These are phyloP conservation scores for Pilaira anomala DNA, from an alignment of 192 early-diverging fungal genomes.

Conservation along the genomic window DNA sequence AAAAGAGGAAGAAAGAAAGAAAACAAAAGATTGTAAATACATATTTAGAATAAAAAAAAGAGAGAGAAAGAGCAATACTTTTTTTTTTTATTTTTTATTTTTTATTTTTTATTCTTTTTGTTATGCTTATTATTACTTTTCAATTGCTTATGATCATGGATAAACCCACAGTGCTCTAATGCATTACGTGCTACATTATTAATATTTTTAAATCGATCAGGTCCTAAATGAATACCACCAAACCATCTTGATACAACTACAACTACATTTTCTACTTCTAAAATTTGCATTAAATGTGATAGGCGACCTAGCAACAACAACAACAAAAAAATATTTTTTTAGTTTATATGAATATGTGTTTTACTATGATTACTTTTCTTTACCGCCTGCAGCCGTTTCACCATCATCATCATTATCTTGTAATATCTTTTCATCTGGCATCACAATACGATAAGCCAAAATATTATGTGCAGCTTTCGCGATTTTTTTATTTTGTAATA, in stretches of 20 bases:
- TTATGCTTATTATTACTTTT: conserved; percentile 17
- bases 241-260: conserved; percentile 88
- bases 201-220: conserved; percentile 90
- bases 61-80: conserved; percentile 5
- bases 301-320: conserved; percentile 47
- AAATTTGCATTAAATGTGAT: conserved; percentile 75
- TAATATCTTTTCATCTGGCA: conserved; percentile 46
- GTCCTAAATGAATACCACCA: conserved; percentile 62
- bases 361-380: too few species aligned
- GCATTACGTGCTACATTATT: conserved; percentile 76
- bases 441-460: conserved; percentile 76
- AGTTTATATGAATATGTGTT: not conserved
- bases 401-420: conserved; percentile 95
- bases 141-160: conserved; percentile 25
- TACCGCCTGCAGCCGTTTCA: conserved; percentile 86
- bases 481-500: conserved; percentile 70
- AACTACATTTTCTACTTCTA: conserved; percentile 67
- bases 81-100: conserved; percentile 18
- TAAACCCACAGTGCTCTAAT: conserved; percentile 64
- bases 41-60: conserved; percentile 1
- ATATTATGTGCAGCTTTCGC: conserved; percentile 90
- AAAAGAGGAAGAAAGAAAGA: not conserved
- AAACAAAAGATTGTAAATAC: not conserved
- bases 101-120: conserved; percentile 12
- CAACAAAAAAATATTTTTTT: not conserved